A percentile compares a stretch with the other conserved stretches of the same genome.
Evolutionary conservation across 768 basidiomycete genomes (phyloP).

Genomic region (Tylopilus rubrobrunneus): DNA sequence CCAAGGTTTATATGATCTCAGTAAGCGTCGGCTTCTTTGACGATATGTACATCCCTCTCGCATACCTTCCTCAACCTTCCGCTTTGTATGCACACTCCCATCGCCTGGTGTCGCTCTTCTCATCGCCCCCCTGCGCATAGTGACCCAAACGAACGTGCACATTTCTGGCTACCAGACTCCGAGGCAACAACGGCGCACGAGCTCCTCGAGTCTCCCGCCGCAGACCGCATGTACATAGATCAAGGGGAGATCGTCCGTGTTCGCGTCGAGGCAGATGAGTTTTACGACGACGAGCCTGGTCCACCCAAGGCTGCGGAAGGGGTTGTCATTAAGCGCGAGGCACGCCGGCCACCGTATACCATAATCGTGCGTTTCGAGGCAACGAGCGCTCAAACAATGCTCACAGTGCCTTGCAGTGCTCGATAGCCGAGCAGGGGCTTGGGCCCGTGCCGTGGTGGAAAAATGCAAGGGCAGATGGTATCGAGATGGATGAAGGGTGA

Average conservation of each 20-base stretch:
- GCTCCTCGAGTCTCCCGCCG: constrained; percentile 62
- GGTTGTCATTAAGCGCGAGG: constrained; percentile 50
- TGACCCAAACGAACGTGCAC: constrained; percentile 77
- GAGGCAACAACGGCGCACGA: constrained; percentile 49
- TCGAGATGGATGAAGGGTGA: constrained; percentile 39
- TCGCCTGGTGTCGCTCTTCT: neutral
- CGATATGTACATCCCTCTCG: constrained; percentile 81
- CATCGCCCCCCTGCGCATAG: constrained; percentile 32
- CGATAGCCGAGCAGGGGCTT: constrained; percentile 79
- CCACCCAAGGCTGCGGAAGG: constrained; percentile 75
- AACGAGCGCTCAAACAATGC: too few species aligned
- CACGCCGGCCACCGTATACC: constrained; percentile 58
- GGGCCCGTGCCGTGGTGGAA: constrained; percentile 79
- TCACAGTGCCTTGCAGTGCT: constrained; percentile 49
- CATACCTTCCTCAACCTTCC: constrained; percentile 76
- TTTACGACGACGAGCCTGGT: constrained; percentile 83
- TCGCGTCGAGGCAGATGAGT: constrained; percentile 77
- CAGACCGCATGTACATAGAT: constrained; percentile 79
- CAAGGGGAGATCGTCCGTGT: constrained; percentile 71
- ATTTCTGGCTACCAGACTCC: constrained; percentile 76
- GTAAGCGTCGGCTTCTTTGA: constrained; percentile 92
- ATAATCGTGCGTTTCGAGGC: constrained; percentile 49
- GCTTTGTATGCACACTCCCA: constrained; percentile 56
- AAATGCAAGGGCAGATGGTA: constrained; percentile 41
- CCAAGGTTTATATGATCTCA: constrained; percentile 29